phyloP scores from a whole-genome alignment of 352 stramenopile genomes.

The Pythium phragmiticola region DNA sequence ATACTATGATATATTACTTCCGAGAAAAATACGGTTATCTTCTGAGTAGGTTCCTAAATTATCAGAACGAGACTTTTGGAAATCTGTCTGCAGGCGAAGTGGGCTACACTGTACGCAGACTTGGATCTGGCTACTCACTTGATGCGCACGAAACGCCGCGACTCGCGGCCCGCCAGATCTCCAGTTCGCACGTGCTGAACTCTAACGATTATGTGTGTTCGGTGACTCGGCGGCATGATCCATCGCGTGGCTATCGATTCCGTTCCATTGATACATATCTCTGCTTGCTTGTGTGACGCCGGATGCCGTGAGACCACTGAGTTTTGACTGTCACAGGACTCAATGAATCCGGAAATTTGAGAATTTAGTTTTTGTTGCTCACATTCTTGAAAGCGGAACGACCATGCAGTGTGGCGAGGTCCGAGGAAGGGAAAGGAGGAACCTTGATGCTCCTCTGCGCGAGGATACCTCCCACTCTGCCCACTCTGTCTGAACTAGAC shows the following conservation, averaged over 20 bases:
- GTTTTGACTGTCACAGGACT: slow-evolving; percentile 16
- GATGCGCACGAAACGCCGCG: slow-evolving; percentile 14
- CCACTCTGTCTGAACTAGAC: neutral
- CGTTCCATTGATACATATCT: neutral
- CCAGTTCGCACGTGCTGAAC: slow-evolving; percentile 4
- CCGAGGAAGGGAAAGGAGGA: neutral
- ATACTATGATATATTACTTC: neutral
- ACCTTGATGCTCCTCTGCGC: neutral
- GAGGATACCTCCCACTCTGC: neutral
- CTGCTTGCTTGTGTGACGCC: slow-evolving; percentile 21
- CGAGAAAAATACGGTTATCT: no score
- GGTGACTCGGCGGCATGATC: neutral
- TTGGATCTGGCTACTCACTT: neutral
- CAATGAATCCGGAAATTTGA: neutral
- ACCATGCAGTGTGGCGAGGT: no score
- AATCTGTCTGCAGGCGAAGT: neutral
- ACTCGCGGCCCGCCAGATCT: neutral
- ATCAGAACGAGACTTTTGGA: neutral
- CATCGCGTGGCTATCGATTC: neutral
- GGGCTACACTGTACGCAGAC: neutral
- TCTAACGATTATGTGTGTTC: neutral
- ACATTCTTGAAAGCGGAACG: neutral
- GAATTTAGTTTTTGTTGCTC: neutral
- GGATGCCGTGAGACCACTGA: slow-evolving; percentile 16
- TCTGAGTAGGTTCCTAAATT: neutral